Percentiles rank a stretch among this genome's conserved stretches.
Evolutionary conservation across 805 yeast genomes (phyloP).

Genomic region (Lipomyces yamadae): DNA sequence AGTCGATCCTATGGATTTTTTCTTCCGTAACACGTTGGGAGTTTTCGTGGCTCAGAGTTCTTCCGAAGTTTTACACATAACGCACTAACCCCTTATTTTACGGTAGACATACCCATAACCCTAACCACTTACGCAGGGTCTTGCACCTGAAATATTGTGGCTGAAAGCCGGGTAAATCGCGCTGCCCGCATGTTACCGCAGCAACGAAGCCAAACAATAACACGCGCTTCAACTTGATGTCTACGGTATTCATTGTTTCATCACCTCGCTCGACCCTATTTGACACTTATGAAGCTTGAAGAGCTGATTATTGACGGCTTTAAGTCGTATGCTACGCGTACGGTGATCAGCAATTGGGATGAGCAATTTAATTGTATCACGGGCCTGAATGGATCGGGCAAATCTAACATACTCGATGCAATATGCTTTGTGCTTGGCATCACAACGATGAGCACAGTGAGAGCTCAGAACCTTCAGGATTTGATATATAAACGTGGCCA

Average conservation of each 20-base stretch:
- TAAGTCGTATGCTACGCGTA: constrained; percentile 95
- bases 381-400: constrained; percentile 96
- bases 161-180: not conserved
- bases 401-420: constrained; percentile 94
- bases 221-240: too few relatives aligned
- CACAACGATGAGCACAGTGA: constrained; percentile 88
- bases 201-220: not conserved
- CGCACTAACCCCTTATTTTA: too few relatives aligned
- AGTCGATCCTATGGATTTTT: too few relatives aligned
- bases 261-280: not conserved
- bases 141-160: not conserved
- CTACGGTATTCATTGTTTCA: not conserved
- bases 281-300: constrained; percentile 77
- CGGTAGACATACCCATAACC: not conserved
- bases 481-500: constrained; percentile 96
- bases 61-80: too few relatives aligned
- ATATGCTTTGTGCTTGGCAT: constrained; percentile 98
- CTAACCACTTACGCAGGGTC: not conserved
- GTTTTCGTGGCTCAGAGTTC: too few relatives aligned
- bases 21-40: too few relatives aligned
- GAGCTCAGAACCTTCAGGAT: constrained; percentile 93
- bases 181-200: not conserved
- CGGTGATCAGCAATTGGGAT: constrained; percentile 96
- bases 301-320: constrained; percentile 96
- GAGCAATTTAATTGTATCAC: constrained; percentile 96